Conservation (phyloP, 192 early-diverging fungal genomes). For the Coemansia furcata region DNA sequence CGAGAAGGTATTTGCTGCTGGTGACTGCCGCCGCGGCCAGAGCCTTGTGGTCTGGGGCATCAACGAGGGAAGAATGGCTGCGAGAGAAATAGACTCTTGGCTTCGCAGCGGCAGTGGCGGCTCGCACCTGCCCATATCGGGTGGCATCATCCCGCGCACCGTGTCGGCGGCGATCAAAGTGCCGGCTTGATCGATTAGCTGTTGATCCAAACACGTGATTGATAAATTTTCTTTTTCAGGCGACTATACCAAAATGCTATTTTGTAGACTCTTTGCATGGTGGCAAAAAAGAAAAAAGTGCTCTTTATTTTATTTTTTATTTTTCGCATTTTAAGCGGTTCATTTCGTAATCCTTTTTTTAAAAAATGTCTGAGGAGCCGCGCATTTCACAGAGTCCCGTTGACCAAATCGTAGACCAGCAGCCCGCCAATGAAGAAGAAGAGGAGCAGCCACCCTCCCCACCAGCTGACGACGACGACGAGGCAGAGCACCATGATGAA, state of each 20-base stretch:
- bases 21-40: constrained; percentile 96
- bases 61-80: constrained; percentile 94
- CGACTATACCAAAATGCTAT: neutral
- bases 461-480: neutral
- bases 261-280: neutral
- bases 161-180: constrained; percentile 4
- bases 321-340: constrained; percentile 1
- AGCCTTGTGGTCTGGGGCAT: constrained; percentile 97
- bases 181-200: neutral
- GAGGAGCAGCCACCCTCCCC: neutral
- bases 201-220: neutral
- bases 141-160: constrained; percentile 76
- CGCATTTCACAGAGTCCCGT: neutral
- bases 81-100: constrained; percentile 85
- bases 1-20: constrained; percentile 88
- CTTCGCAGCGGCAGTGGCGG: constrained; percentile 59
- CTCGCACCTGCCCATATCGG: constrained; percentile 82
- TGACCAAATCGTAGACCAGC: neutral
- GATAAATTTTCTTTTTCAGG: neutral
- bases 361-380: constrained; percentile 11
- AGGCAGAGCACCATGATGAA: no score
- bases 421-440: neutral
- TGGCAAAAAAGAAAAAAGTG: neutral
- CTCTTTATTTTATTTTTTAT: constrained; percentile 3
- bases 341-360: neutral